Evolutionary conservation across 768 basidiomycete species (phyloP), one percentile per base, ranked within the genome.

Genomic region (Leccinellum rugosiceps): DNA sequence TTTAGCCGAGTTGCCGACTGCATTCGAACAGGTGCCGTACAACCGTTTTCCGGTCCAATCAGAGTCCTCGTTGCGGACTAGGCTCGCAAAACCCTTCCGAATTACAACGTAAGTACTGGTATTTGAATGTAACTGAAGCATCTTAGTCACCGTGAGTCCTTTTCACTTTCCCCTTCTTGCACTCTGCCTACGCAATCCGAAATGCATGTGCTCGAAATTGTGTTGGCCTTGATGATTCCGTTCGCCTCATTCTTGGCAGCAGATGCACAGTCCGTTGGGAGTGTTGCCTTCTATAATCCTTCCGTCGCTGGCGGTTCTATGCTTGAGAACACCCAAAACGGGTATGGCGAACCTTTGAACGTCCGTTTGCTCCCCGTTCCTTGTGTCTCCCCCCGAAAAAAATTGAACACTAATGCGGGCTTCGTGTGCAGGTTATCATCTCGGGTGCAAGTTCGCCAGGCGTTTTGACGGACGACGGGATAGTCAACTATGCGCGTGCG

Each of bases 361-460:
- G 81, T 78, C 19, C 34, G 57, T 55, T 50, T 6, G 7, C 10
- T 6, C 17, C 30, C 25, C 14, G 14, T 26, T 30, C 6, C 47
- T 25, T 48, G 17, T 30, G 15, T 15, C 6, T 28, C 15, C 47
- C 2, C 15, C 14, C n/a, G n/a, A n/a, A n/a, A 7, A 48, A 23
- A 34, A 15, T 15, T 15, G 11, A 2, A 56, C 10, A 4, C 0
- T 10, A 19, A 26, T 1, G 3, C n/a, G 19, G 23, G n/a, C 15
- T 34, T 14, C 25, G 17, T 11, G 10, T 32, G 3, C 44, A 80
- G 79, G 77, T 88, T 47, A 87, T 90, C 60, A 79, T 89, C 54
- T 89, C 87, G 2, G 85, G 81, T 0, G 62, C 78, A 43, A 88
- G 86, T 63, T 85, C 84, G 8, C 72, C 81, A 0, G 72, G 21